Conservation (phyloP, 2,329 filamentous ascomycete species). For the Bipolaris gigantea region DNA sequence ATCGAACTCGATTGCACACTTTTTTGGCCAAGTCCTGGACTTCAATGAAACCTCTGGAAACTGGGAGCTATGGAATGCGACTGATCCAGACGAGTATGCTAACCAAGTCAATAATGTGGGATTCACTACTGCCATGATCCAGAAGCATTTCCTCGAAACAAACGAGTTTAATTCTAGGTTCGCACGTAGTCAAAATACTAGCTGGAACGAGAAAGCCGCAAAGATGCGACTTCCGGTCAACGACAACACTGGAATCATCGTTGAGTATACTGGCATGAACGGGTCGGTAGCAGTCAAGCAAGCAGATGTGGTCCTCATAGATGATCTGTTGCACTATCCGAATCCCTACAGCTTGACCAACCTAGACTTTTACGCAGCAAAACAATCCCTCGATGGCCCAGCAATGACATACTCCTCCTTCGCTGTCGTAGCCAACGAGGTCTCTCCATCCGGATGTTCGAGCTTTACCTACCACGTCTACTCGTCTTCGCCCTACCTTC, state of each 20-base stretch:
- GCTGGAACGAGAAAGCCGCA: constrained; percentile 59
- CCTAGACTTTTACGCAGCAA: constrained; percentile 70
- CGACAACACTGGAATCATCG: constrained; percentile 59
- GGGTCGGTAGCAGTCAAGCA: constrained; percentile 69
- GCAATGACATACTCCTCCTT: constrained; percentile 75
- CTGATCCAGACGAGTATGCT: constrained; percentile 73
- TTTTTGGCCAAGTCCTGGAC: constrained; percentile 62
- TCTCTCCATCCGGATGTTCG: constrained; percentile 68
- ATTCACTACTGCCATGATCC: constrained; percentile 67
- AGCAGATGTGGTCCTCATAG: constrained; percentile 69
- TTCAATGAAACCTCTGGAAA: constrained; percentile 54
- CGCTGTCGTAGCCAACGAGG: constrained; percentile 65
- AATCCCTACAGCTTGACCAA: constrained; percentile 60
- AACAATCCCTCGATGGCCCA: constrained; percentile 68
- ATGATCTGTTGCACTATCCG: constrained; percentile 64
- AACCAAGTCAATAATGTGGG: constrained; percentile 69
- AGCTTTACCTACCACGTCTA: constrained; percentile 69
- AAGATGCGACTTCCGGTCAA: constrained; percentile 61
- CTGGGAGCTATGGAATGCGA: constrained; percentile 57
- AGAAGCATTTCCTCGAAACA: constrained; percentile 57
- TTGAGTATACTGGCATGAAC: constrained; percentile 69
- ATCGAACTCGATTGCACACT: constrained; percentile 64
- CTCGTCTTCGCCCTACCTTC: constrained; percentile 64
- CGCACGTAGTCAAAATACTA: constrained; percentile 58
- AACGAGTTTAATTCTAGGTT: constrained; percentile 62